Evolutionary conservation across 768 basidiomycete species (phyloP), one percentile per base, ranked within the genome.

Genomic region (Lenzites betulinus): DNA sequence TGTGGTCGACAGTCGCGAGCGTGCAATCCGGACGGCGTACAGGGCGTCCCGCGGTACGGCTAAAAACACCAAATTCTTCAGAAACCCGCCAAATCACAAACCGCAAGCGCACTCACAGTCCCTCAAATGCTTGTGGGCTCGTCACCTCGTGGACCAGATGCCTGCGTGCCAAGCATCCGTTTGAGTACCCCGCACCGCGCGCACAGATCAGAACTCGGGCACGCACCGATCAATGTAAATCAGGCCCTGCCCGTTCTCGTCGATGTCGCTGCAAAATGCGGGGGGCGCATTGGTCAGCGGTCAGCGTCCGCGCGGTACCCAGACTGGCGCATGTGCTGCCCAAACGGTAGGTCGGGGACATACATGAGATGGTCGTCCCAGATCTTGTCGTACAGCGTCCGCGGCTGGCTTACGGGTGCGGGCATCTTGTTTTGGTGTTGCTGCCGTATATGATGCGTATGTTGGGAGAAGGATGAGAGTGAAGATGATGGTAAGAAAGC

Each of bases 361-460:
- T 68, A 93, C 86, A 98, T 90, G 70, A 96, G 85, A 77, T 98
- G 96, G 73, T 98, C 94, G 66, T 97, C 93, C 87, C 92, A 97
- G 64, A 98, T 93, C 79, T 98, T 98, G 77, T 98, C 96, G 76
- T 98, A 97, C 30, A 98, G 81, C 36, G 96, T 98, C 62, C 93
- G 87, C 11, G 93, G 93, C 22, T 80, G 75, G 54, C 78, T 66
- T 18, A 80, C 74, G n/a, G 84, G 74, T 33, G 76, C 79, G 44
- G 86, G 83, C 87, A 88, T 88, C 33, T 18, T 64, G 30, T 35
- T 43, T 49, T 12, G 4, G 13, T 18, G 30, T 25, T 30, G 30
- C 30, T 33, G 30, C 6, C 30, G 30, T 11, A 33, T 5, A 33
- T 11, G 30, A 20, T 39, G 38, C 30, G 15, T 13, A 25, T 25